These are phyloP conservation scores for Vitis riparia DNA, from an alignment of 164 flowering plant species.

Conservation along the genomic window DNA sequence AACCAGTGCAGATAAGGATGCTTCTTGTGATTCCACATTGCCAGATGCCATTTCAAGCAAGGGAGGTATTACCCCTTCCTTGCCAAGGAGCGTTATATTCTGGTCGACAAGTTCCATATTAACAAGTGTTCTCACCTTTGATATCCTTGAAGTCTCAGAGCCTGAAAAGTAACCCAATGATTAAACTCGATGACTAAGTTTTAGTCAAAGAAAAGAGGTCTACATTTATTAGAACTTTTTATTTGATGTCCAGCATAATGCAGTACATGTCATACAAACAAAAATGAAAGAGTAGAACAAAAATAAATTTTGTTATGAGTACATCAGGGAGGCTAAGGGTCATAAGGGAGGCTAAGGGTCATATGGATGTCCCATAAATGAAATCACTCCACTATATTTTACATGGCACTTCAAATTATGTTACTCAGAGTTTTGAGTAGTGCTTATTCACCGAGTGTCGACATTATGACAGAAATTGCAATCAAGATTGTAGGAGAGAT, in stretches of 20 bases:
- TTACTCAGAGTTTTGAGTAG: too few relatives aligned
- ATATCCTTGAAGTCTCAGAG: slow-evolving; percentile 41
- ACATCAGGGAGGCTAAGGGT: too few relatives aligned
- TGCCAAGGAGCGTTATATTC: slow-evolving; percentile 51
- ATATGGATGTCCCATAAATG: too few relatives aligned
- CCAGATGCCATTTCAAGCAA: slow-evolving; percentile 59
- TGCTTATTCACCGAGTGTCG: too few relatives aligned
- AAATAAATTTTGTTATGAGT: neutral
- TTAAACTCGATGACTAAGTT: slow-evolving; percentile 4
- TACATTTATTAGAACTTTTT: neutral
- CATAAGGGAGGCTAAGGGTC: too few relatives aligned
- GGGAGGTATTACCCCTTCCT: slow-evolving; percentile 57
- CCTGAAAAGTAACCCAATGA: slow-evolving; percentile 36
- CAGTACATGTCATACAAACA: neutral
- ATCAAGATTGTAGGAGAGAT: too few relatives aligned
- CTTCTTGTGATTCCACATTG: slow-evolving; percentile 42
- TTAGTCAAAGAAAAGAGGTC: neutral
- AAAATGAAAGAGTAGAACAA: neutral
- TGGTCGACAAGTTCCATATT: slow-evolving; percentile 49
- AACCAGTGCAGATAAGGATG: slow-evolving; percentile 45
- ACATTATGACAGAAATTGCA: too few relatives aligned
- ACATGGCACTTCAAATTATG: too few relatives aligned
- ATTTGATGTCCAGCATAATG: neutral
- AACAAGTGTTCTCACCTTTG: slow-evolving; percentile 41
- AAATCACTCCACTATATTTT: too few relatives aligned